Evolutionary conservation across 148 eudicot genomes (phyloP).

Genomic region (Rhododendron williamsianum): DNA sequence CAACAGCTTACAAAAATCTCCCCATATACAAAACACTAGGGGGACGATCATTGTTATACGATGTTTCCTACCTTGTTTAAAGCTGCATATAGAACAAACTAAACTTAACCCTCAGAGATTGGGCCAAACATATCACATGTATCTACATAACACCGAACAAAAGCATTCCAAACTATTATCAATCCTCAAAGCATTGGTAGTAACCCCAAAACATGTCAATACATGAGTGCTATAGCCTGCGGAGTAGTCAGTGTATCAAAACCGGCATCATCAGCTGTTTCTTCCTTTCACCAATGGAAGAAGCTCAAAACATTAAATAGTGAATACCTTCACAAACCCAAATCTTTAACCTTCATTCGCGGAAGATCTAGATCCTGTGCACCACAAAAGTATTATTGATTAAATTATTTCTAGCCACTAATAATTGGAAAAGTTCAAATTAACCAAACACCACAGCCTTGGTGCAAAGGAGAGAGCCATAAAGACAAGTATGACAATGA

Average conservation of each 20-base stretch:
- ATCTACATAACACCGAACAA: background rate
- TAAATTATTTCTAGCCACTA: background rate
- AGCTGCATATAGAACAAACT: background rate
- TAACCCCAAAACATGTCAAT: background rate
- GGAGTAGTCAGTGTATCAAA: background rate
- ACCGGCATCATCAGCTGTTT: background rate
- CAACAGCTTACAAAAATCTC: background rate
- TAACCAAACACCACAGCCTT: background rate
- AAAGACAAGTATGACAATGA: background rate
- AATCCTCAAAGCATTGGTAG: background rate
- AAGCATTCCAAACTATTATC: background rate
- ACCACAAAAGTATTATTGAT: background rate
- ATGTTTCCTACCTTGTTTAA: background rate
- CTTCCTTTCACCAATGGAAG: no score
- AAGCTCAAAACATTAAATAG: background rate
- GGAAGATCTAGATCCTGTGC: slow-evolving; percentile 8
- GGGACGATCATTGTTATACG: background rate
- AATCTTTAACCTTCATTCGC: background rate
- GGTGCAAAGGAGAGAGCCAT: background rate
- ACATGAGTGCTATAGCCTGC: background rate
- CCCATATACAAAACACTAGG: background rate
- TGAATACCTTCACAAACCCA: background rate
- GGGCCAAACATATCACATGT: background rate
- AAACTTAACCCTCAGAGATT: background rate
- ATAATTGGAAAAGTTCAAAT: background rate